These are phyloP conservation scores for Petunia hybrid DNA, from an alignment of 305 asterid species.

Conservation along the genomic window DNA sequence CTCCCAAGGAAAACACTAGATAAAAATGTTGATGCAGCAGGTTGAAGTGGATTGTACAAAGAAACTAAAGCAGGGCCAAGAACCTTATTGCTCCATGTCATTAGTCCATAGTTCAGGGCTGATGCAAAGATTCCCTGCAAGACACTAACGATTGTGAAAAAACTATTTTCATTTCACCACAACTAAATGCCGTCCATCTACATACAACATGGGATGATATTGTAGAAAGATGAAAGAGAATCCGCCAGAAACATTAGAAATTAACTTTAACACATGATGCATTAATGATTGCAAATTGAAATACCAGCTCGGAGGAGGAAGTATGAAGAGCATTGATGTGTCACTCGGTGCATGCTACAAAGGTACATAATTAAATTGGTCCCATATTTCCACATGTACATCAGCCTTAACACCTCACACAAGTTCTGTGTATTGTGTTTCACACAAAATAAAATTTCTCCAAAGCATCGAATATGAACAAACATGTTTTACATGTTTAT, in stretches of 20 bases:
- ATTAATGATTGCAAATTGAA: conserved; percentile 1
- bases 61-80: conserved; percentile 96
- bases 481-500: too few species aligned
- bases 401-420: too few species aligned
- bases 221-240: conserved; percentile 14
- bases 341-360: not conserved
- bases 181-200: not conserved
- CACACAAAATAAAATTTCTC: too few species aligned
- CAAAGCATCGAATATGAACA: too few species aligned
- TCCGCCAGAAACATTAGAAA: not conserved
- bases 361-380: too few species aligned
- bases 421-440: too few species aligned
- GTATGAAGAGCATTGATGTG: conserved; percentile 8
- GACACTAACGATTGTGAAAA: not conserved
- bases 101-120: conserved; percentile 84
- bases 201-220: not conserved
- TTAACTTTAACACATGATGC: not conserved
- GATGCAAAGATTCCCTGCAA: conserved; percentile 92
- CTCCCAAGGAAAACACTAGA: conserved; percentile 90
- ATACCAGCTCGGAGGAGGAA: not conserved
- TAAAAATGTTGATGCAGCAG: conserved; percentile 84
- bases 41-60: conserved; percentile 90
- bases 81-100: conserved; percentile 89
- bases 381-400: too few species aligned
- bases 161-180: not conserved